phyloP scores from a whole-genome alignment of 495 filamentous ascomycete species.

The Pyronema domesticum region DNA sequence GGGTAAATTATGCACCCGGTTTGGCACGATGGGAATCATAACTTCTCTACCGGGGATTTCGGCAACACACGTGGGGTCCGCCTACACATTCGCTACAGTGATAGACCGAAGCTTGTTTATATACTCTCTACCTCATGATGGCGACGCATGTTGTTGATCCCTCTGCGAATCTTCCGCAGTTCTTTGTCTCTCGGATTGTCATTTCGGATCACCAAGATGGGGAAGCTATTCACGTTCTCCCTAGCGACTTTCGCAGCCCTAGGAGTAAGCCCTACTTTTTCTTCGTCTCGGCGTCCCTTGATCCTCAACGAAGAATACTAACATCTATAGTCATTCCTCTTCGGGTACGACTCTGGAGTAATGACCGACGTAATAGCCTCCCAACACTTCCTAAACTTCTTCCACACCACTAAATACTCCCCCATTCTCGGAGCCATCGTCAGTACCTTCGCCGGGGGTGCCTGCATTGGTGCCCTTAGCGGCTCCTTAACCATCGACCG shows the following conservation, averaged over 20 bases:
- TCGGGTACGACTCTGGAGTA: constrained; percentile 19
- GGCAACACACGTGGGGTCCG: no score
- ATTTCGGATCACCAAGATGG: constrained; percentile 2
- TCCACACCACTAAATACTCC: constrained; percentile 10
- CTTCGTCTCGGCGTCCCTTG: background rate
- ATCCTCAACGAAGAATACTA: background rate
- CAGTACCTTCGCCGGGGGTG: constrained; percentile 17
- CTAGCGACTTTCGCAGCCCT: constrained; percentile 18
- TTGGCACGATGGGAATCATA: no score
- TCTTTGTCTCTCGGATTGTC: no score
- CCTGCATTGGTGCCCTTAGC: constrained; percentile 19
- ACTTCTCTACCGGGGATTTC: no score
- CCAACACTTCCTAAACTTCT: constrained; percentile 13
- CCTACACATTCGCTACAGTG: no score
- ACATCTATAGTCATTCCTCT: constrained; percentile 13
- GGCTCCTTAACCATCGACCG: constrained; percentile 15
- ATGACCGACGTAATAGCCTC: constrained; percentile 20
- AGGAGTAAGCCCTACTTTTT: constrained; percentile 7
- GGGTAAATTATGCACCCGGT: no score
- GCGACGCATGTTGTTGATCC: no score
- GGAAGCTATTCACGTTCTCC: constrained; percentile 17
- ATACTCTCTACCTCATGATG: no score
- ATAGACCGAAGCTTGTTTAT: no score
- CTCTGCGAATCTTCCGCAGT: no score
- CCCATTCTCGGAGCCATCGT: constrained; percentile 18